Evolutionary conservation across 1,139 yeast species (phyloP).

Genomic region (Blastobotrys petasosporus): DNA sequence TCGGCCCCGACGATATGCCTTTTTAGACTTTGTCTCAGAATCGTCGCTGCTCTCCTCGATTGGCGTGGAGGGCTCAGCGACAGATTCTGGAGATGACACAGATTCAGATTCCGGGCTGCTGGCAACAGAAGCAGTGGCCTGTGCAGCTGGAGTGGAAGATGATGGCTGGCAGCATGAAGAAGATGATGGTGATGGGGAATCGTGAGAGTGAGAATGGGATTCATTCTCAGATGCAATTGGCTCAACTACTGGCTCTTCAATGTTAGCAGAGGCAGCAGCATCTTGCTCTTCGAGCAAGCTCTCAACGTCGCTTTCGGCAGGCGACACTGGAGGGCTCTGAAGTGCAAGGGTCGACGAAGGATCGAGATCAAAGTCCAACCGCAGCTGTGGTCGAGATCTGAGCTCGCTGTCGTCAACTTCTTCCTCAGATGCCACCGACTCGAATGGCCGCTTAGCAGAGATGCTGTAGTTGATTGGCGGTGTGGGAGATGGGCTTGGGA

Average conservation of each 20-base stretch:
- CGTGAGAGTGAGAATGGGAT: no score
- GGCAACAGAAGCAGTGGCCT: neutral
- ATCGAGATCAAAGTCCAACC: conserved; percentile 4
- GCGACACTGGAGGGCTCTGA: no score
- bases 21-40: neutral
- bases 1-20: conserved; percentile 28
- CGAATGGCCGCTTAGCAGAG: conserved; percentile 8
- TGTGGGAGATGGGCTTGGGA: conserved; percentile 11
- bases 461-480: conserved; percentile 9
- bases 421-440: conserved; percentile 1
- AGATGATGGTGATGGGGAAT: neutral
- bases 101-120: neutral
- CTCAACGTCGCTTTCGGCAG: neutral
- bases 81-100: neutral
- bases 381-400: conserved; percentile 1
- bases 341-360: neutral
- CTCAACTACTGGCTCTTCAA: no score
- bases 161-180: neutral
- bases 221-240: no score
- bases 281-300: neutral
- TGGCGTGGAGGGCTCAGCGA: conserved; percentile 1
- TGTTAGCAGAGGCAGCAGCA: neutral
- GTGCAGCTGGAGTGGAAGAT: conserved; percentile 1
- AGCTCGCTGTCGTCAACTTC: neutral
- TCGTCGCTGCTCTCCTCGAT: conserved; percentile 3